A percentile compares a stretch with the other conserved stretches of the same genome.
phyloP scores from a whole-genome alignment of 2,329 filamentous ascomycete genomes.

The Pseudocercospora fijiensis region DNA sequence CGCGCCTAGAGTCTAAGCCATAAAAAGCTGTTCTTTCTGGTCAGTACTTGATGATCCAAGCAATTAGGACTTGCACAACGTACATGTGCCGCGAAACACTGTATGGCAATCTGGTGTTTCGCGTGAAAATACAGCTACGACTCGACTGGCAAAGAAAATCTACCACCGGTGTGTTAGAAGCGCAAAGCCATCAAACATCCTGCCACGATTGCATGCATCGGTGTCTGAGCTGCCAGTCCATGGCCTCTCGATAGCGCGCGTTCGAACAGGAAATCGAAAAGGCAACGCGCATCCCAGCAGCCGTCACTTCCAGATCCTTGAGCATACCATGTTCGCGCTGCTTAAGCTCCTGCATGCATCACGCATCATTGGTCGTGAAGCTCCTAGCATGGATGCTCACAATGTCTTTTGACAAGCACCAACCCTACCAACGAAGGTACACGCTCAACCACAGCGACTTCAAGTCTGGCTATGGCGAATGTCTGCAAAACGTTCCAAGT shows the following conservation, averaged over 20 bases:
- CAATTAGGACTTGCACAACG: too few relatives aligned
- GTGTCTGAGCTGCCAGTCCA: neutral
- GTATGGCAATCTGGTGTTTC: neutral
- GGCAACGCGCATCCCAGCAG: neutral
- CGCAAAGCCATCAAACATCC: too few relatives aligned
- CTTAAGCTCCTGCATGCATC: neutral
- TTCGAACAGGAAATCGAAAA: neutral
- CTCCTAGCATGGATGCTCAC: neutral
- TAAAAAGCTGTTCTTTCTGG: neutral
- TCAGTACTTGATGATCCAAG: too few relatives aligned
- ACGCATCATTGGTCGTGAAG: neutral
- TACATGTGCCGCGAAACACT: neutral
- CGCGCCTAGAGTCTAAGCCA: neutral
- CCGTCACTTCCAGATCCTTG: neutral
- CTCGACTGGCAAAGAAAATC: neutral
- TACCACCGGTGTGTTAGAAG: neutral
- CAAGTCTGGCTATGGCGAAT: slow-evolving; percentile 8
- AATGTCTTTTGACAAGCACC: neutral
- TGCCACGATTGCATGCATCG: neutral
- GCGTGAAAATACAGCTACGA: neutral
- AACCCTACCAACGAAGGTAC: neutral
- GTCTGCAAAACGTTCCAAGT: neutral
- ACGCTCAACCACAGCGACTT: slow-evolving; percentile 11
- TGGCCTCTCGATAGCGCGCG: neutral
- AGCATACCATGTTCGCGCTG: neutral